Evolutionary conservation across 106 monocot genomes (phyloP), one percentile per base, ranked within the genome.

Genomic region (Allium sativum): DNA sequence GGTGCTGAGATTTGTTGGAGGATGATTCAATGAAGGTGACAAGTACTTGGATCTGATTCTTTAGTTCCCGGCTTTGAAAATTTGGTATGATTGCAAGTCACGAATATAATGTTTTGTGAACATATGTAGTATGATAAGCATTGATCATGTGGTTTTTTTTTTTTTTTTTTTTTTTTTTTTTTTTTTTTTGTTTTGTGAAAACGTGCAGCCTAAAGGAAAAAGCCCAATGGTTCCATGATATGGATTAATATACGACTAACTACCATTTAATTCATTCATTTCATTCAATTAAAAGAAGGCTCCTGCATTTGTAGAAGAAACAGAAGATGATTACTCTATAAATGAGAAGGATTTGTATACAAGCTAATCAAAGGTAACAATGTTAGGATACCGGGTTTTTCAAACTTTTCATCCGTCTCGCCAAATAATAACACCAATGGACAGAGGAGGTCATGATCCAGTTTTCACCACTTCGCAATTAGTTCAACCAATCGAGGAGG

Each of bases 351-450:
- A 42, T 6, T 68, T 20, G 0, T 69, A 56, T 12, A 55, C 56
- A 3, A 64, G 65, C 21, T 65, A 68, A 57, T 57, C 51, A 46
- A 45, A 63, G 17, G 10, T 20, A 16, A 47, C 48, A 7, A 62
- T 62, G 62, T 60, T 60, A 44, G 60, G 60, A 60, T 60, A 60
- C 60, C 42, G 60, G 4, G 60, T 44, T 22, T 13, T 46, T 62
- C 62, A 62, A 16, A 13, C 42, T 21, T 62, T 44, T 31, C 60
- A 60, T 44, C 60, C 44, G 16, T 17, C 42, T 9, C 43, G 18
- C 60, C 41, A 7, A 40, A 42, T 43, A 44, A 60, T 60, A 44
- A 44, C 20, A 18, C n/a, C 55, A 7, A 62, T 21, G 9, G 47
- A 48, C 1, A 62, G 20, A 13, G 45, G 19, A 11, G 47, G 21